Evolutionary conservation across 768 basidiomycete species (phyloP), one percentile per base, ranked within the genome.

Genomic region (Auriscalpium microsporum): DNA sequence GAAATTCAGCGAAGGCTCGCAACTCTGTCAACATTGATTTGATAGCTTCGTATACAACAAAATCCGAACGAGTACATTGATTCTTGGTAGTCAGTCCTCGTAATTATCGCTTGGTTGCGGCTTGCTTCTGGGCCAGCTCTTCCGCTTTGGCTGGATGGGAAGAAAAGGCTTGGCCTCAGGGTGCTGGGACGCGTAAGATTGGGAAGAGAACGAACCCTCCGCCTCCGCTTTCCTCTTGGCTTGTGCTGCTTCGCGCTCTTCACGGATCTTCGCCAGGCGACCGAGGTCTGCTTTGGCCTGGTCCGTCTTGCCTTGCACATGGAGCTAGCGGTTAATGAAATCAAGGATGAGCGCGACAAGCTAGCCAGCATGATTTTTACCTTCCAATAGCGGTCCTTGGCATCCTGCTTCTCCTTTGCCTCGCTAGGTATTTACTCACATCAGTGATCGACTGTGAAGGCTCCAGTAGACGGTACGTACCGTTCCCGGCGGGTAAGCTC

Each of bases 341-440:
- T 36, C 16, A 34, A 16, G 16, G 17, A 48, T 33, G 46, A 57
- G 38, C 48, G 21, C 13, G 13, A 17, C 19, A 3, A 48, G 38
- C 38, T 55, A 52, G 2, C 19, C 19, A 38, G 11, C 16, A 16
- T 54, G 8, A 2, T 13, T 59, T 74, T 1, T 28, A 89, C 87
- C 80, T 94, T 91, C 84, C 85, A 85, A 68, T 95, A 95, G 23
- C 79, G 75, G 28, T 92, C 90, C 66, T 90, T 82, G 1, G 92
- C 90, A 1, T 93, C 92, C 63, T 87, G 79, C 74, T 93, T 94
- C 71, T 94, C 92, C 67, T 94, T 93, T 65, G 84, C 85, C 66
- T 96, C 94, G 60, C 94, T 94, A 58, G 2, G 17, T 6, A 17
- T 42, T 17, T 17, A n/a, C 9, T 37, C 13, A 36, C 38, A 46